Evolutionary conservation across 1,139 yeast species (phyloP), one percentile per base, ranked within the genome.

Genomic region (Diutina siamensis): DNA sequence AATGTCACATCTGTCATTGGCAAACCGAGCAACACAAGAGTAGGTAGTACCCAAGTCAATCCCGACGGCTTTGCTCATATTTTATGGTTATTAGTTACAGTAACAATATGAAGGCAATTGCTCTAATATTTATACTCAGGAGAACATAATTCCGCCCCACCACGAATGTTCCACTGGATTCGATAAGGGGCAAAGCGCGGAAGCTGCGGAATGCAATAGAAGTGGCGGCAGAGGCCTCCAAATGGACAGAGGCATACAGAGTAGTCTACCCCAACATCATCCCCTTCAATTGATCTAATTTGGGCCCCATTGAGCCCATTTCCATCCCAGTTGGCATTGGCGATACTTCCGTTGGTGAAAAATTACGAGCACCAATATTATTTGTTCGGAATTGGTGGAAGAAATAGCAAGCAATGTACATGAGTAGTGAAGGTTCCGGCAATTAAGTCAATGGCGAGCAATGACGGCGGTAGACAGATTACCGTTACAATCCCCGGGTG

Each of bases 11-110:
- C 86, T 81, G 53, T 95, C 96, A 51, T 81, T 76, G 65, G 83
- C 83, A 94, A 87, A 85, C 42, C 85, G 95, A 60, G 94, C 95
- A 45, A 87, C 96, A 49, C 54, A 52, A 46, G 47, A 42, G 47
- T 45, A 35, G 44, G 44, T 46, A 28, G 45, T 46, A 34, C 35
- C 35, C 44, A 44, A 38, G 18, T 38, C 42, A 38, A 38, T 38
- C 13, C 42, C 42, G 28, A 38, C 33, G 25, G 42, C 42, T 38
- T 25, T 38, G n/a, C 32, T 38, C 42, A 38, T 38, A 4, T 10
- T 17, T 15, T 34, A 34, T 15, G 13, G 21, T n/a, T 12, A 34
- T 7, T 13, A 25, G 10, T 25, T 32, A 32, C 15, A 8, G 12
- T 13, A 8, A 9, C 34, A 32, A 8, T 5, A 31, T 10, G 15